These are phyloP conservation scores for Trichopus zeylanicus DNA, from an alignment of 116 monocot species.

Conservation along the genomic window DNA sequence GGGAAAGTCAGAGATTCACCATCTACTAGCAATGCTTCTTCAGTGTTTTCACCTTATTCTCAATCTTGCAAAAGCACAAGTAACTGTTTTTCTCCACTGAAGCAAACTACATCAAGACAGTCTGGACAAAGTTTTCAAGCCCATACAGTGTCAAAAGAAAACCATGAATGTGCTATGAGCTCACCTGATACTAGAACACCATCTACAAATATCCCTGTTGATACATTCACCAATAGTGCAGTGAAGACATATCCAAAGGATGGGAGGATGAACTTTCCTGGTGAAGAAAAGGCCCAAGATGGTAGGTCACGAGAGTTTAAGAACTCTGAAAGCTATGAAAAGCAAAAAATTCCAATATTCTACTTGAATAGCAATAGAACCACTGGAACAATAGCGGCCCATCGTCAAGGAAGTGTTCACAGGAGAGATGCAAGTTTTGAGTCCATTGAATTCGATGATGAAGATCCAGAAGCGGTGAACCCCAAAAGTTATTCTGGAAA, in stretches of 20 bases:
- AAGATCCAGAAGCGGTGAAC: constrained; percentile 11
- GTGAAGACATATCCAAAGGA: constrained; percentile 6
- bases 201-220: not conserved
- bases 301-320: constrained; percentile 11
- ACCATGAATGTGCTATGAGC: not conserved
- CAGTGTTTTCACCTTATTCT: constrained; percentile 4
- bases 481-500: constrained; percentile 15
- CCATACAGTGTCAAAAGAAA: not conserved
- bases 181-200: constrained; percentile 3
- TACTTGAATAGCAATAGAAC: not conserved
- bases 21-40: constrained; percentile 7
- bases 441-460: constrained; percentile 2
- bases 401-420: constrained; percentile 16
- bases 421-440: constrained; percentile 16
- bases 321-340: constrained; percentile 4
- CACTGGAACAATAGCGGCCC: constrained; percentile 1
- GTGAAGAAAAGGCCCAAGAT: constrained; percentile 5
- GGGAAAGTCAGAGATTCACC: constrained; percentile 4
- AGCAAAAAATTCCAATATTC: not conserved
- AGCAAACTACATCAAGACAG: constrained; percentile 1
- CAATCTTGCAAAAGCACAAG: constrained; percentile 11
- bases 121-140: not conserved
- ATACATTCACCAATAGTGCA: not conserved
- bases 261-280: not conserved
- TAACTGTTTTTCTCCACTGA: constrained; percentile 12